Evolutionary conservation across 2,329 filamentous ascomycete genomes (phyloP).

Genomic region (Rhytidhysteron rufulum): DNA sequence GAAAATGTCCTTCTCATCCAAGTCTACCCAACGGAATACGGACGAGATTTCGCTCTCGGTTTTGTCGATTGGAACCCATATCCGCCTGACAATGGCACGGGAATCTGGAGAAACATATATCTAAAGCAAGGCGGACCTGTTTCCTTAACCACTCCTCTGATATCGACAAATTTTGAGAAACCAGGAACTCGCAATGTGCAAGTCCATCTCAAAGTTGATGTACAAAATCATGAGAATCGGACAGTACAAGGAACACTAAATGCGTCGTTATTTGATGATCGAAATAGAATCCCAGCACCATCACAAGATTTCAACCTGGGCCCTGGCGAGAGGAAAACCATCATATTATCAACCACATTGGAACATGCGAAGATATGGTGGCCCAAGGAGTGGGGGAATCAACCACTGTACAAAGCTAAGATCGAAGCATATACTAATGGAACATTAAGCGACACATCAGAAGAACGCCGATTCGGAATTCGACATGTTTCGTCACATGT

Average conservation of each 20-base stretch:
- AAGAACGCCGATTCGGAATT: conserved; percentile 46
- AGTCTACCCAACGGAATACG: conserved; percentile 57
- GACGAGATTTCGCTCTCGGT: conserved; percentile 56
- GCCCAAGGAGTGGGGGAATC: conserved; percentile 57
- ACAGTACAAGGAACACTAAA: conserved; percentile 5
- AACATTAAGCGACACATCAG: neutral
- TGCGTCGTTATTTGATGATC: neutral
- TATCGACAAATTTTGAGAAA: conserved; percentile 13
- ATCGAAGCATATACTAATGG: conserved; percentile 23
- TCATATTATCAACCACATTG: conserved; percentile 41
- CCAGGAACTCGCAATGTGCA: conserved; percentile 8
- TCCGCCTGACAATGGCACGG: conserved; percentile 60
- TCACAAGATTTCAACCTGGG: conserved; percentile 7
- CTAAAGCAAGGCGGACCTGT: conserved; percentile 52
- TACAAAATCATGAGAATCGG: conserved; percentile 12
- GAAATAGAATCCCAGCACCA: neutral
- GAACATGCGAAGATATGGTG: conserved; percentile 55
- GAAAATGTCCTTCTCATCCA: conserved; percentile 52
- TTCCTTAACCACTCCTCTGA: conserved; percentile 33
- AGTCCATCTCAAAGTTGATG: conserved; percentile 18
- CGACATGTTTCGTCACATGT: conserved; percentile 51
- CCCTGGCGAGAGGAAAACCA: conserved; percentile 30
- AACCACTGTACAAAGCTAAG: conserved; percentile 48
- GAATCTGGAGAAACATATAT: conserved; percentile 58
- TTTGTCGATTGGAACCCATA: conserved; percentile 63